Evolutionary conservation across 768 basidiomycete genomes (phyloP), one percentile per base, ranked within the genome.

Genomic region (Collybia nuda): DNA sequence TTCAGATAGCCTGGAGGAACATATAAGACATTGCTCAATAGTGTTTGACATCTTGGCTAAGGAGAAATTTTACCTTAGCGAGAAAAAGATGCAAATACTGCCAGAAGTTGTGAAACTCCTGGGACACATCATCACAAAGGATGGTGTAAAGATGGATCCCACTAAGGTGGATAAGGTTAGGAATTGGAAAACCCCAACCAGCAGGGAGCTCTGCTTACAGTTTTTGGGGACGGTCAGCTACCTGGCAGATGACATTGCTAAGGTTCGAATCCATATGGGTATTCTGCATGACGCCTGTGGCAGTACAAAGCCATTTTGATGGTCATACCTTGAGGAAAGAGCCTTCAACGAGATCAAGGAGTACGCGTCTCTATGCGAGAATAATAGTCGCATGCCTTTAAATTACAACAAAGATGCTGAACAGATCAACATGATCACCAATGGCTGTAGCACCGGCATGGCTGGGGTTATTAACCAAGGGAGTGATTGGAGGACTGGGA

Each of bases 311-410:
- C 61, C 59, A 2, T 69, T 62, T 39, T n/a, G 53, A 0, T 69
- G 68, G 68, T 3, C 49, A 54, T 1, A 55, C 61, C 2, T 40
- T 61, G 2, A 60, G 68, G 21, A 26, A 26, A 28, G 44, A 1
- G 68, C 71, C 5, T 75, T 75, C 52, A 59, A 72, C 0, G 61
- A 64, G n/a, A 61, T 75, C n/a, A 75, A 74, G 47, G 1, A 26
- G 0, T 55, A 64, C 1, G 52, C 59, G 9, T 40, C 53, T 5
- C 42, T 36, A 5, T 53, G 52, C 41, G 43, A 50, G 1, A 51
- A 65, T 19, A 53, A 65, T 39, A 47, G 48, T 26, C 48, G 63
- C 2, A 41, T 54, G 6, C 56, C 60, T 0, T 23, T 66, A 0
- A 42, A 56, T 19, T 69, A 69, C 53, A 45, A 40, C 1, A 14